Conservation (phyloP, 352 stramenopile genomes). For the Pythium folliculosum region DNA sequence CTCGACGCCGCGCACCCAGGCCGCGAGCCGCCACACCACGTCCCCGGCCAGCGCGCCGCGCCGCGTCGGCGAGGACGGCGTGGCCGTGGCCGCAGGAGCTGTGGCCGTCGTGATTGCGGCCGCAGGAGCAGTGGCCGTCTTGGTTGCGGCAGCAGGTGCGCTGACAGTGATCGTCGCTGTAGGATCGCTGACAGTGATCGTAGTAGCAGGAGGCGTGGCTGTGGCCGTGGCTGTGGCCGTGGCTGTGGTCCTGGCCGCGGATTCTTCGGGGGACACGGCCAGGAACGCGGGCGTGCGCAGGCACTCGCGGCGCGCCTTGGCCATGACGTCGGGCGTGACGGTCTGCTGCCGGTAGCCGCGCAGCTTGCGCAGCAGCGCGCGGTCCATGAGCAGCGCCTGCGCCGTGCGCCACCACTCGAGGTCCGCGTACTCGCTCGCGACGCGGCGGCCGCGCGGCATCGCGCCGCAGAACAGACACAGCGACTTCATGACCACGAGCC, state of each 20-base stretch:
- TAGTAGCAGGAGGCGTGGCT: no score
- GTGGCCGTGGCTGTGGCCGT: no score
- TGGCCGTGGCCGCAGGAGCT: neutral
- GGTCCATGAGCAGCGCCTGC: slow-evolving; percentile 81
- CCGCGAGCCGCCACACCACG: slow-evolving; percentile 52
- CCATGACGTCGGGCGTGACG: slow-evolving; percentile 67
- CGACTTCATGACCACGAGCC: slow-evolving; percentile 69
- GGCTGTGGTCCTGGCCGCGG: no score
- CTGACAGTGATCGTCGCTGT: no score
- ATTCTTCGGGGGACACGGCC: no score
- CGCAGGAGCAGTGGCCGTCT: no score
- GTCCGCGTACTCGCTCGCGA: slow-evolving; percentile 70
- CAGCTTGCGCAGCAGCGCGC: slow-evolving; percentile 58
- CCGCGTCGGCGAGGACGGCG: neutral
- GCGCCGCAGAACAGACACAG: slow-evolving; percentile 72
- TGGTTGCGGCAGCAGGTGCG: no score
- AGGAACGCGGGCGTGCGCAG: slow-evolving; percentile 49
- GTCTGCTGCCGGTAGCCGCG: slow-evolving; percentile 51
- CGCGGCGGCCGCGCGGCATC: slow-evolving; percentile 49
- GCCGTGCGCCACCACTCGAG: slow-evolving; percentile 81
- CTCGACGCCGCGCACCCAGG: slow-evolving; percentile 77
- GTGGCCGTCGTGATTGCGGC: no score
- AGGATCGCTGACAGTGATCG: no score
- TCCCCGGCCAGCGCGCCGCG: slow-evolving; percentile 43
- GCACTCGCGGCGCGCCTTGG: slow-evolving; percentile 77